phyloP scores from a whole-genome alignment of 208 protist species.

The Acanthamoeba sp. region DNA sequence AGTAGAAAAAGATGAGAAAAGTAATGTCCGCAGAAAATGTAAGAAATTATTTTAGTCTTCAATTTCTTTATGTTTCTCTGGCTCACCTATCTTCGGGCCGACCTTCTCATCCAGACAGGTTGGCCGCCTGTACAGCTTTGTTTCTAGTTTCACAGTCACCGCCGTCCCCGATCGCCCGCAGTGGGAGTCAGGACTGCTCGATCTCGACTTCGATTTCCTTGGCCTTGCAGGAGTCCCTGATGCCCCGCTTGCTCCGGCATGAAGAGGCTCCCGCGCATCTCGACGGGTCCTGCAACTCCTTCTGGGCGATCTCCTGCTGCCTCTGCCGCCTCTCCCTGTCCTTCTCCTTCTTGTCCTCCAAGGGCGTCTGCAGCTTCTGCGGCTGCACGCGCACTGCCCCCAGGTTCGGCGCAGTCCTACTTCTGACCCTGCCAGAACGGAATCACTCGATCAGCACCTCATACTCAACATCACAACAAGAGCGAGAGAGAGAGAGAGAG shows the following conservation, averaged over 20 bases:
- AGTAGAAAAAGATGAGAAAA: neutral
- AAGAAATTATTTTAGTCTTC: neutral
- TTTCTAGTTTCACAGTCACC: neutral
- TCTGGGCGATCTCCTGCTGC: slow-evolving; percentile 12
- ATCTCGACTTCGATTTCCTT: slow-evolving; percentile 7
- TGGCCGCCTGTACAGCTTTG: slow-evolving; percentile 14
- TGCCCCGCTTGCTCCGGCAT: too few relatives aligned
- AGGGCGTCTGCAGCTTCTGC: neutral
- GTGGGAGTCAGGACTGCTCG: neutral
- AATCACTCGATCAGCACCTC: neutral
- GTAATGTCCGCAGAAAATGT: too few relatives aligned
- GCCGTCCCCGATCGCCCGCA: neutral
- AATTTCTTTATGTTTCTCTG: neutral
- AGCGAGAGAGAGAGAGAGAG: neutral
- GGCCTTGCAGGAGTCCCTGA: neutral
- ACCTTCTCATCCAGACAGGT: slow-evolving; percentile 52
- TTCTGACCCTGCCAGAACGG: neutral
- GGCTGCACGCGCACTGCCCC: slow-evolving; percentile 43
- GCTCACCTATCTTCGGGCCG: neutral
- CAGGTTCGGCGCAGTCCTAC: slow-evolving; percentile 46
- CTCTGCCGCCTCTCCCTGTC: neutral
- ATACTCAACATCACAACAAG: too few relatives aligned
- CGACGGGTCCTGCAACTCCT: neutral
- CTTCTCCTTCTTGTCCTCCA: slow-evolving; percentile 31
- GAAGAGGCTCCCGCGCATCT: too few relatives aligned